Evolutionary conservation across 257 asterid species (phyloP).

Genomic region (Prunella vulgaris): DNA sequence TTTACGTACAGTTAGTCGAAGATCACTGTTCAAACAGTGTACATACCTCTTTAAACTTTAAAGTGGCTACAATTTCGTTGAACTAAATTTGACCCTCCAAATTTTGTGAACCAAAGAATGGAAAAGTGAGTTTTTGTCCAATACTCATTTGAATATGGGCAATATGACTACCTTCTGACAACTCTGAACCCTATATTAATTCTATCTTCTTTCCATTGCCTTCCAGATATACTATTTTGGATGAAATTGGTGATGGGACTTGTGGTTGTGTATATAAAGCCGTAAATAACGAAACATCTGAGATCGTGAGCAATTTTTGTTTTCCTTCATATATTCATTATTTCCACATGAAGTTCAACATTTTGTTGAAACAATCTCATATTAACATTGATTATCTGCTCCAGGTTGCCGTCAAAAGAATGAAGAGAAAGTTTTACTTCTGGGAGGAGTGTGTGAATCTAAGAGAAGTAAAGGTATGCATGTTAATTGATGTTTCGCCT

Average conservation of each 20-base stretch:
- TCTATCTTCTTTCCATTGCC: slow-evolving; percentile 18
- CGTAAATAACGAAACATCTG: slow-evolving; percentile 63
- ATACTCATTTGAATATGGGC: neutral
- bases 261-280: slow-evolving; percentile 93
- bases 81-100: slow-evolving; percentile 20
- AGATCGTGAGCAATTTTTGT: slow-evolving; percentile 54
- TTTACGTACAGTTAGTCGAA: slow-evolving; percentile 43
- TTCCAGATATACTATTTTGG: slow-evolving; percentile 71
- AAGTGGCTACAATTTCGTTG: slow-evolving; percentile 63
- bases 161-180: slow-evolving; percentile 4
- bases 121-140: slow-evolving; percentile 52
- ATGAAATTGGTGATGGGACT: slow-evolving; percentile 91
- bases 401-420: slow-evolving; percentile 94
- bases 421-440: slow-evolving; percentile 80
- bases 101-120: slow-evolving; percentile 49
- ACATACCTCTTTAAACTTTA: slow-evolving; percentile 49
- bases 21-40: slow-evolving; percentile 64
- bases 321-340: slow-evolving; percentile 5
- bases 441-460: slow-evolving; percentile 91
- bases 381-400: slow-evolving; percentile 17
- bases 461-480: slow-evolving; percentile 79
- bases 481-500: neutral
- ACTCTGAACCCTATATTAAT: slow-evolving; percentile 12
- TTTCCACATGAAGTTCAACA: slow-evolving; percentile 7
- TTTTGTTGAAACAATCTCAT: neutral